Conservation (phyloP, 176 grass and related monocot species). For the Musa beccarii region DNA sequence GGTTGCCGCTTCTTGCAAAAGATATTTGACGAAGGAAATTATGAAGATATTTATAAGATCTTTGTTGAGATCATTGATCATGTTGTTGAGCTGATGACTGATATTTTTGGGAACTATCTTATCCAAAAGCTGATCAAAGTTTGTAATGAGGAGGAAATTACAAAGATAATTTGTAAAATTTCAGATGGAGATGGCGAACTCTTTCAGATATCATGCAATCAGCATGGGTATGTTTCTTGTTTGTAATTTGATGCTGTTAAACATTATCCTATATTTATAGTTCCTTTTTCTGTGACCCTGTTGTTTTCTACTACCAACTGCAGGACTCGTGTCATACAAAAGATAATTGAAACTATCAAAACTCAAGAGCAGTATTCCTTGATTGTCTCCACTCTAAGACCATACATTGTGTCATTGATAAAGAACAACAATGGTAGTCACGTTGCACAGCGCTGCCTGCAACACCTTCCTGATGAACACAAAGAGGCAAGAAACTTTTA, state of each 20-base stretch:
- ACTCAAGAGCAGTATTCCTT: constrained; percentile 29
- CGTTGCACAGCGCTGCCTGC: constrained; percentile 47
- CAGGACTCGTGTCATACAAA: constrained; percentile 72
- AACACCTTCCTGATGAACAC: constrained; percentile 43
- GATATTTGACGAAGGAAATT: constrained; percentile 44
- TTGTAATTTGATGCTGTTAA: not conserved
- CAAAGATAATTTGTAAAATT: constrained; percentile 47
- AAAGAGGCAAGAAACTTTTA: constrained; percentile 35
- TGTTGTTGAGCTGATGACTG: constrained; percentile 61
- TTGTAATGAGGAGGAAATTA: constrained; percentile 50
- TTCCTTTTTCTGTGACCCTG: not conserved
- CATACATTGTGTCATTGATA: constrained; percentile 44
- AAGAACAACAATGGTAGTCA: constrained; percentile 67
- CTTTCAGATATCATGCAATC: constrained; percentile 46
- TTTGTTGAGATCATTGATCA: constrained; percentile 47
- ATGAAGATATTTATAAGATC: constrained; percentile 38
- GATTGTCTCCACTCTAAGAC: constrained; percentile 45
- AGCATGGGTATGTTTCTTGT: constrained; percentile 56
- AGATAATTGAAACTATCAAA: constrained; percentile 65
- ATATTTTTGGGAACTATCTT: constrained; percentile 60
- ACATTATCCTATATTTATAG: not conserved
- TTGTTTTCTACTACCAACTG: constrained; percentile 17
- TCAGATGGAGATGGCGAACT: constrained; percentile 41
- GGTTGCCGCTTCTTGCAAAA: constrained; percentile 49
- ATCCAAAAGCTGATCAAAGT: constrained; percentile 60